These are phyloP conservation scores for Ogataea corticis DNA, from an alignment of 805 yeast genomes.

Conservation along the genomic window DNA sequence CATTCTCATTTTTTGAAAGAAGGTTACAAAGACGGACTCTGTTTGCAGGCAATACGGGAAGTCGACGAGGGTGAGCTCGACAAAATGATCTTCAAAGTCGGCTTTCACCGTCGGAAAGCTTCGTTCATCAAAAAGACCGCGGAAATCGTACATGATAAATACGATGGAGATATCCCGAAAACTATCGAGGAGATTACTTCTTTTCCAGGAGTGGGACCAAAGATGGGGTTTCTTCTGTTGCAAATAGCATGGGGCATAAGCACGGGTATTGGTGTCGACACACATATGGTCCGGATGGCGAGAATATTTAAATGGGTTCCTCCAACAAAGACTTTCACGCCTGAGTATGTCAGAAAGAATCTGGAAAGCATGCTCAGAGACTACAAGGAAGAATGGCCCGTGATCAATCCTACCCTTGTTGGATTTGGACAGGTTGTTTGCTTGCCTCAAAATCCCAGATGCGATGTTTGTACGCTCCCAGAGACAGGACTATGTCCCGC, in stretches of 20 bases:
- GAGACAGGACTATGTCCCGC: slow-evolving; percentile 56
- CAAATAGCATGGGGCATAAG: slow-evolving; percentile 81
- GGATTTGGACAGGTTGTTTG: slow-evolving; percentile 95
- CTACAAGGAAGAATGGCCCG: slow-evolving; percentile 65
- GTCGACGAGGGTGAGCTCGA: slow-evolving; percentile 62
- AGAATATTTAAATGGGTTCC: slow-evolving; percentile 81
- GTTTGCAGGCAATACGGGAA: slow-evolving; percentile 52
- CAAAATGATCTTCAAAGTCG: slow-evolving; percentile 70
- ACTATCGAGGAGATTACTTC: slow-evolving; percentile 61
- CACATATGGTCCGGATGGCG: slow-evolving; percentile 80
- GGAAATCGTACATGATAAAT: slow-evolving; percentile 47
- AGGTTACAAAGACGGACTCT: slow-evolving; percentile 51
- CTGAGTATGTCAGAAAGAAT: slow-evolving; percentile 71
- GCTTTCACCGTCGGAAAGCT: slow-evolving; percentile 84
- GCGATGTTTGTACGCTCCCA: slow-evolving; percentile 68
- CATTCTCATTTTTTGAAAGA: slow-evolving; percentile 45
- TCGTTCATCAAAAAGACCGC: slow-evolving; percentile 64
- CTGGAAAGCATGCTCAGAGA: slow-evolving; percentile 74
- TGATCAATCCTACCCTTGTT: slow-evolving; percentile 81
- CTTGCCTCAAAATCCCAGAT: slow-evolving; percentile 64
- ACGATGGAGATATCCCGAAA: slow-evolving; percentile 71
- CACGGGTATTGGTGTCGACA: slow-evolving; percentile 92
- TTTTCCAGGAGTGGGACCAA: slow-evolving; percentile 94
- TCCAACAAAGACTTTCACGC: slow-evolving; percentile 49
- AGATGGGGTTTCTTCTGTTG: slow-evolving; percentile 82